Base-by-base conservation (phyloP, 2,329 filamentous ascomycete species). In the Meredithiella fracta region DNA sequence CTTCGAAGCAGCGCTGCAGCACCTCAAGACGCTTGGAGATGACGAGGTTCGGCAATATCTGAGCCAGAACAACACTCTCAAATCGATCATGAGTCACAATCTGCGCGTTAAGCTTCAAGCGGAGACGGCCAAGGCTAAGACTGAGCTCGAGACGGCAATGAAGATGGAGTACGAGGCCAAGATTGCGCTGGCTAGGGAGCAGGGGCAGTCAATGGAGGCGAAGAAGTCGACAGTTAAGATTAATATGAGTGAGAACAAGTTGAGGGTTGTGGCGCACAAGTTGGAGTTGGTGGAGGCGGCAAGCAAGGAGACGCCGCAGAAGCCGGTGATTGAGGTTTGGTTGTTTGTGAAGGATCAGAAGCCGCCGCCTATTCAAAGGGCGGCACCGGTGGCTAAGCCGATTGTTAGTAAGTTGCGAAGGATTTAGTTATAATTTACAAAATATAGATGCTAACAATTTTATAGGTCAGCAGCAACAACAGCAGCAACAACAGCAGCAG, bases 281-380 rank as follows among this genome's bases (percentile, higher is more conserved):
- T 70, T 94, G 31, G 77, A 78, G 1, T 79, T 92, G 1, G 85
- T 97, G 2, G 78, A 89, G 64, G 85, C 80, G 50, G 90, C 91
- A 11, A 88, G 85, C 0, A 76, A 75, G n/a, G 85, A 94, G 51
- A 96, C 90, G 0, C 91, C 91, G 0, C 76, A 91, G 63, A 82
- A 81, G 65, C 80, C 89, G 0, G 88, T 97, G 3, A 78, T 73
- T 8, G 89, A 96, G 67, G 90, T 96, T 0, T 96, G 87, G 86
- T 81, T 54, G 38, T 52, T 47, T 29, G 56, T 55, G 17, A 58
- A 59, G 56, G 53, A 58, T 23, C n/a, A 52, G 2, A 49, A 51
- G 53, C 52, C 61, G 38, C 58, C 63, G 25, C 55, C 61, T 34
- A 23, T 59, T 1, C 57, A 42, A 11, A 53, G 58, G 49, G 29